phyloP scores from a whole-genome alignment of 257 asterid genomes.

The Jacaranda copaia region DNA sequence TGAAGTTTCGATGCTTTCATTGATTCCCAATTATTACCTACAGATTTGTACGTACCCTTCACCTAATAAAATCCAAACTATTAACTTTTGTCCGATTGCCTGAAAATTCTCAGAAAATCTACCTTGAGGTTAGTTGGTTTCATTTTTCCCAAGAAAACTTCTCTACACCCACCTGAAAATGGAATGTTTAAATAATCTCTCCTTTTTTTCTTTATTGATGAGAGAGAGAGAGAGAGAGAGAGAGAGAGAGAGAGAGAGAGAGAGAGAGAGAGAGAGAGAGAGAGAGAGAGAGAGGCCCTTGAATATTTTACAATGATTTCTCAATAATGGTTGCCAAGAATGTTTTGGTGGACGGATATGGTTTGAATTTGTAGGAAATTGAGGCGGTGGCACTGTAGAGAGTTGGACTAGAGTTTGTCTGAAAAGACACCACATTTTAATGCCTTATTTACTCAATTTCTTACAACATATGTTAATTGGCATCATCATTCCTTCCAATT shows the following conservation, averaged over 20 bases:
- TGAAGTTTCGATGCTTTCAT: not conserved
- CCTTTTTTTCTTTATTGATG: constrained; percentile 2
- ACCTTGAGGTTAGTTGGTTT: constrained; percentile 41
- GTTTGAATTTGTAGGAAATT: constrained; percentile 24
- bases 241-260: not conserved
- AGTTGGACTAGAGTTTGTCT: constrained; percentile 49
- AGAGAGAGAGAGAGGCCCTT: not conserved
- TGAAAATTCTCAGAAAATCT: constrained; percentile 38
- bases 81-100: constrained; percentile 39
- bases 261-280: constrained; percentile 6
- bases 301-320: constrained; percentile 38
- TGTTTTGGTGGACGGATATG: not conserved
- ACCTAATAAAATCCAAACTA: constrained; percentile 42
- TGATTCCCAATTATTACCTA: constrained; percentile 6
- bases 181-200: not conserved
- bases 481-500: constrained; percentile 44
- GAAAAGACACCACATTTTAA: constrained; percentile 49
- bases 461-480: not conserved
- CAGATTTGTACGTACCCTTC: constrained; percentile 18
- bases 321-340: constrained; percentile 31
- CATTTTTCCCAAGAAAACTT: constrained; percentile 38
- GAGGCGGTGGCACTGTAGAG: constrained; percentile 4
- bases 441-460: constrained; percentile 36
- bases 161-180: not conserved
- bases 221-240: constrained; percentile 11